Percentiles rank a stretch among this genome's conserved stretches.
These are phyloP conservation scores for Arabidopsis hybrid DNA, from an alignment of 441 rosid species.

Conservation along the genomic window DNA sequence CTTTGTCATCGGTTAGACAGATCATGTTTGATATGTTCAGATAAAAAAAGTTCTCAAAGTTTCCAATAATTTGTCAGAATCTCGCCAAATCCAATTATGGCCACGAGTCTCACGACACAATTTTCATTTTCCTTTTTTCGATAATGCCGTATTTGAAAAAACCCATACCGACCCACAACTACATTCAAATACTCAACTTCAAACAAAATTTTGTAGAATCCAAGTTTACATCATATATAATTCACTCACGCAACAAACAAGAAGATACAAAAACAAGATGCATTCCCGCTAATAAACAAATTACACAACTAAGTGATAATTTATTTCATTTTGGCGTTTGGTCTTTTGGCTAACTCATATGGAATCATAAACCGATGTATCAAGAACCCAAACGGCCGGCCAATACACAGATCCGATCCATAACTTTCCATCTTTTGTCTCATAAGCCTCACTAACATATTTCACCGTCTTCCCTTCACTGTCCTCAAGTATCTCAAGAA, in stretches of 20 bases:
- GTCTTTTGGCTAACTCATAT: constrained; percentile 7
- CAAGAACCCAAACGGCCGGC: constrained; percentile 58
- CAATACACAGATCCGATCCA: constrained; percentile 74
- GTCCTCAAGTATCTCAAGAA: constrained; percentile 54
- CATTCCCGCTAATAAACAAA: constrained; percentile 5
- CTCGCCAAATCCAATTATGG: background rate
- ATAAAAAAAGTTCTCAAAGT: background rate
- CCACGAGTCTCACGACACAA: background rate
- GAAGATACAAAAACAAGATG: constrained; percentile 6
- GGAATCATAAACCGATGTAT: background rate
- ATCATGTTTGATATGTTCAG: background rate
- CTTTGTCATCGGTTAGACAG: background rate
- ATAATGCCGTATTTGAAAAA: background rate
- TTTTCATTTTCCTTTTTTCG: background rate
- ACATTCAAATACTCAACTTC: no score
- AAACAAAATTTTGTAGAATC: background rate
- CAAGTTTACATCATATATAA: background rate
- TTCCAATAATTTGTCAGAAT: background rate
- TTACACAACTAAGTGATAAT: background rate
- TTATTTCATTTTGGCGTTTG: background rate
- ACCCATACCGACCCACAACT: background rate
- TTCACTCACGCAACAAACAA: background rate
- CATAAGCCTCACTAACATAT: constrained; percentile 69
- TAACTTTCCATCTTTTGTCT: constrained; percentile 56
- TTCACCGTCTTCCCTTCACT: constrained; percentile 39